Evolutionary conservation across 768 basidiomycete genomes (phyloP), one percentile per base, ranked within the genome.

Genomic region (Suillus ampliporus): DNA sequence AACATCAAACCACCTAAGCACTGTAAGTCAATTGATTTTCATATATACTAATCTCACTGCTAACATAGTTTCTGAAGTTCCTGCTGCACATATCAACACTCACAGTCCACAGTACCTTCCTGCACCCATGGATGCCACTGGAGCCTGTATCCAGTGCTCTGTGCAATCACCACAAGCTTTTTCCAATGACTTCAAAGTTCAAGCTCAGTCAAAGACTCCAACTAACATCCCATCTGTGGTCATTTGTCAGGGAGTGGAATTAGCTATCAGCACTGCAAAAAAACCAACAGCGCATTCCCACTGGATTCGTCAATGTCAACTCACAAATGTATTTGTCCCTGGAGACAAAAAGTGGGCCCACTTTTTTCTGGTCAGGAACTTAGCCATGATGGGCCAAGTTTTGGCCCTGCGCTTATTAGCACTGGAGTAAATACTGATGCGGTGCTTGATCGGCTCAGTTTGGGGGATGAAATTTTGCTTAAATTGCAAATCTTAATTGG

Each of bases 341-440:
- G n/a, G n/a, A n/a, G n/a, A n/a, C n/a, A n/a, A n/a, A n/a, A n/a
- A n/a, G n/a, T n/a, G n/a, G n/a, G n/a, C n/a, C n/a, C n/a, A n/a
- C n/a, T n/a, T n/a, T n/a, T n/a, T n/a, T n/a, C n/a, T n/a, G n/a
- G n/a, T n/a, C n/a, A n/a, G n/a, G n/a, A n/a, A n/a, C n/a, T n/a
- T n/a, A n/a, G n/a, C n/a, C n/a, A n/a, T n/a, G n/a, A n/a, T n/a
- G n/a, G n/a, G n/a, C n/a, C n/a, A n/a, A n/a, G n/a, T n/a, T n/a
- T 31, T 47, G 34, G 48, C 19, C 37, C 35, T 2, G 7, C 60
- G 1, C 38, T 64, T 4, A 64, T 65, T 41, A 66, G 65, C 19
- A 57, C 64, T 58, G 62, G 62, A 23, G 23, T 41, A 2, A 60
- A 61, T 15, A 52, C 54, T 26, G 57, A 66, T 54, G 48, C 57